Evolutionary conservation across 2,329 filamentous ascomycete species (phyloP), one percentile per base, ranked within the genome.

Genomic region (Pseudonectria foliicola): DNA sequence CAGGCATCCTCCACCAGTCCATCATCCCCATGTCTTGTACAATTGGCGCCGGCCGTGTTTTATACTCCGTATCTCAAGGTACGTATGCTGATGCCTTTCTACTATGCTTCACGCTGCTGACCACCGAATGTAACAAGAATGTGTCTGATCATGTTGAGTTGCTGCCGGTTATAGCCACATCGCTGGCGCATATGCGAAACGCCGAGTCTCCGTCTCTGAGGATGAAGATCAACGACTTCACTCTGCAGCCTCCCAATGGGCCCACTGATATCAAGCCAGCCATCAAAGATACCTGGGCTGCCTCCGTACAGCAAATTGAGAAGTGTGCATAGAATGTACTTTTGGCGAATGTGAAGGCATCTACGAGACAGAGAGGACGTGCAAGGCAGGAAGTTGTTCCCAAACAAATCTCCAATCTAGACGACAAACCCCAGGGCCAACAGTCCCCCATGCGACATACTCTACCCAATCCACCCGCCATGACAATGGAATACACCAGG

Each of bases 31-130:
- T 48, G 55, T 7, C 44, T 65, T 8, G 41, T 42, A 3, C 38
- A 36, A 3, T 29, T 64, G 6, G 50, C 51, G 4, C 62, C 62
- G 0, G 57, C 57, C 12, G 57, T 64, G 12, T 64, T 65, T 18
- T 44, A 62, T 32, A 45, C 58, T 16, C 43, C 49, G 12, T 62
- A 62, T 45, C 46, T 64, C 10, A 53, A 54, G 43, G 62, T 62
- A 47, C 25, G 37, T 13, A 3, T 10, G 7, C 5, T 13, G 4
- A 13, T 13, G 21, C 6, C 2, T 7, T 13, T 6, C 5, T n/a
- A n/a, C 3, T 12, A 24, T 4, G 6, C 13, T 12, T 10, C 13
- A 10, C n/a, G 10, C 11, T 13, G 7, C 44, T 53, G 21, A 53
- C 13, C 4, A 12, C 13, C 21, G 10, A 4, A 13, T 13, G 7